Evolutionary conservation across 2,329 filamentous ascomycete species (phyloP).

Genomic region (Myriosclerotinia scirpicola): DNA sequence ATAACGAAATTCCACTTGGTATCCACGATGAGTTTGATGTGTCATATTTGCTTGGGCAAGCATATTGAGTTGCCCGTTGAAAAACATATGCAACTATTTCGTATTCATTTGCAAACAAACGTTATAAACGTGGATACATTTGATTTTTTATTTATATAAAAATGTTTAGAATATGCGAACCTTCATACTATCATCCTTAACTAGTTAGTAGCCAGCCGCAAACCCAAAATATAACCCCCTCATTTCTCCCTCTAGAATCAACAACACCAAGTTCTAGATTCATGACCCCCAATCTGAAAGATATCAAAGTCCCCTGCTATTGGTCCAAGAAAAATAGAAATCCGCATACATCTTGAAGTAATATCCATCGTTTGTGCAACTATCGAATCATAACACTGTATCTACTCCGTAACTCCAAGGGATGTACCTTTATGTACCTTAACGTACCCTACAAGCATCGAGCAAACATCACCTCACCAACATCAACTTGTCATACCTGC

Average conservation of each 20-base stretch:
- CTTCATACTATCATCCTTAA: not conserved
- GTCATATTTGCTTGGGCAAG: not conserved
- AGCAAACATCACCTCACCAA: not conserved
- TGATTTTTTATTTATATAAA: not conserved
- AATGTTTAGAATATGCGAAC: too few relatives aligned
- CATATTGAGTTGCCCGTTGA: not conserved
- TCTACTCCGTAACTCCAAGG: not conserved
- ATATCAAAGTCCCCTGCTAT: not conserved
- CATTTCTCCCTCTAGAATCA: too few relatives aligned
- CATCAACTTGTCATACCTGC: not conserved
- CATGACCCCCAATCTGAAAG: not conserved
- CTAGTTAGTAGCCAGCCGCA: not conserved
- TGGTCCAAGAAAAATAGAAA: not conserved
- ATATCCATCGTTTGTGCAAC: not conserved
- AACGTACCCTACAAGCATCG: not conserved
- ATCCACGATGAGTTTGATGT: not conserved
- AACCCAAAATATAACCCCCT: not conserved
- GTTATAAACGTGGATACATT: too few relatives aligned
- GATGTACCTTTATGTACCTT: not conserved
- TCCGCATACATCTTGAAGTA: conserved; percentile 3
- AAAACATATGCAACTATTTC: not conserved
- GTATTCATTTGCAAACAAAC: not conserved
- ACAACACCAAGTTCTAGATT: conserved; percentile 6
- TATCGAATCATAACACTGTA: not conserved
- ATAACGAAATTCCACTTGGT: not conserved